Evolutionary conservation across 345 rosid genomes (phyloP).

Genomic region (Eucalyptus tenuipes): DNA sequence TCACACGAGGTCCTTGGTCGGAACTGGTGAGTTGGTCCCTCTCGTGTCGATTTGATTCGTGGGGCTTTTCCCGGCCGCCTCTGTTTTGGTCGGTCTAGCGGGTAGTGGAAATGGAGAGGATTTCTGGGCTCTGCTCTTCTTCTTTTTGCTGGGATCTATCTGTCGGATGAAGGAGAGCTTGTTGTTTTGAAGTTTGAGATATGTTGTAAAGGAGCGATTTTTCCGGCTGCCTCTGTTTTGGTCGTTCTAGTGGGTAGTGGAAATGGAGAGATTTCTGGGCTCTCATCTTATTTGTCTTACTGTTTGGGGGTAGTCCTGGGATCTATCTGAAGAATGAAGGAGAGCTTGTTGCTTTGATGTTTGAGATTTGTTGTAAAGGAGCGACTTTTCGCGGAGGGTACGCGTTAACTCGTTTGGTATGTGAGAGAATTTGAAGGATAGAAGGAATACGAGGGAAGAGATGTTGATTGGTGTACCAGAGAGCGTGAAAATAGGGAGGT

Average conservation of each 20-base stretch:
- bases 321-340: not conserved
- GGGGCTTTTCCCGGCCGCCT: too few species aligned
- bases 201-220: not conserved
- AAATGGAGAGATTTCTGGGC: not conserved
- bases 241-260: not conserved
- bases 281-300: not conserved
- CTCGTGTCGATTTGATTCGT: not conserved
- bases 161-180: not conserved
- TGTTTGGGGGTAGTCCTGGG: not conserved
- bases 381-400: not conserved
- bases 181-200: not conserved
- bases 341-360: not conserved
- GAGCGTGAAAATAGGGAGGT: not conserved
- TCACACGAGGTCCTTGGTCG: conserved; percentile 88
- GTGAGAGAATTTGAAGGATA: not conserved
- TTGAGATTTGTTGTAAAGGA: not conserved
- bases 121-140: not conserved
- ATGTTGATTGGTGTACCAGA: not conserved
- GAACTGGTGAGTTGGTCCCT: conserved; percentile 21
- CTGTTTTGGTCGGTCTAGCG: too few species aligned
- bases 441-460: not conserved
- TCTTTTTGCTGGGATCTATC: not conserved
- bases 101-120: not conserved
- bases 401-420: not conserved
- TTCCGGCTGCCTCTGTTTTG: not conserved